Evolutionary conservation across 306 rosid genomes (phyloP).

Genomic region (Vigna reflexopilosa): DNA sequence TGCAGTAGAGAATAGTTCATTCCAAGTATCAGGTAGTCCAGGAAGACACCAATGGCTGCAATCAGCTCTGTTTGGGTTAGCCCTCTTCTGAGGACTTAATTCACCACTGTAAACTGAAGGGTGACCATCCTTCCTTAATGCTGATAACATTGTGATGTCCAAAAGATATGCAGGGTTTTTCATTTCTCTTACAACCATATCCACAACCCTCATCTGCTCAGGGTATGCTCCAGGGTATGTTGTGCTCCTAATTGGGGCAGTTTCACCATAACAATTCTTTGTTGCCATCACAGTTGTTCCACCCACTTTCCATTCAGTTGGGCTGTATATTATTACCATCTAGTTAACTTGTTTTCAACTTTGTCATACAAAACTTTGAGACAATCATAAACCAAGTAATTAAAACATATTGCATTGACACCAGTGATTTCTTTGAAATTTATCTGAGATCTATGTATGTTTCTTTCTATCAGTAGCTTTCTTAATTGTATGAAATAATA

Average conservation of each 20-base stretch:
- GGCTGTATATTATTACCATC: conserved; percentile 55
- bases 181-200: conserved; percentile 69
- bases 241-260: conserved; percentile 57
- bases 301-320: conserved; percentile 67
- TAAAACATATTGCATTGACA: background rate
- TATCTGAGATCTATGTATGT: background rate
- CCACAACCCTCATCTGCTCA: conserved; percentile 72
- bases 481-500: background rate
- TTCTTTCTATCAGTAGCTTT: background rate
- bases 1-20: conserved; percentile 69
- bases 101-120: conserved; percentile 87
- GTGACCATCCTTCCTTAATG: conserved; percentile 79
- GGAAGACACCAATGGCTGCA: conserved; percentile 96
- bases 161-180: conserved; percentile 56
- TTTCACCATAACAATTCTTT: conserved; percentile 84
- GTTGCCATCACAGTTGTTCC: conserved; percentile 47
- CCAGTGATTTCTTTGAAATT: background rate
- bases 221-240: conserved; percentile 54
- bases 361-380: background rate
- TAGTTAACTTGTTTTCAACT: conserved; percentile 2
- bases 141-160: conserved; percentile 74
- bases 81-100: conserved; percentile 67
- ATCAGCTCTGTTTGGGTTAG: conserved; percentile 72
- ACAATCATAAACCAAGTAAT: background rate
- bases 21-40: conserved; percentile 90